These are phyloP conservation scores for Myxozyma udenii DNA, from an alignment of 805 yeast species.

Conservation along the genomic window DNA sequence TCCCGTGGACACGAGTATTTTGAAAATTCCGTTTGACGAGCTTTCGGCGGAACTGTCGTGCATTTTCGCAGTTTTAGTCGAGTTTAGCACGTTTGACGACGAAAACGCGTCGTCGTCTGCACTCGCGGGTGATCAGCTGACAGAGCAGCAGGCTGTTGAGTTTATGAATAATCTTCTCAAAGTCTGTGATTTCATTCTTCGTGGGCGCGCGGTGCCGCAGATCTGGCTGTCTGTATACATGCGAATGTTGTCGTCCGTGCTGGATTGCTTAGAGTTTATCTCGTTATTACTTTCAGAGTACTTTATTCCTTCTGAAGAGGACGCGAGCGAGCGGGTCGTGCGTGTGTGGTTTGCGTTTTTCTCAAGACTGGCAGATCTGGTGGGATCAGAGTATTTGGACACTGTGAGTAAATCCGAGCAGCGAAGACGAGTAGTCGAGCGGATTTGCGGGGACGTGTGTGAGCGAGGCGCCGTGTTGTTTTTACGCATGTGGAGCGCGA, in stretches of 20 bases:
- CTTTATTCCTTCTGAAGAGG: constrained; percentile 13
- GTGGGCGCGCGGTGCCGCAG: constrained; percentile 39
- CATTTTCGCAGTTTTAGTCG: constrained; percentile 42
- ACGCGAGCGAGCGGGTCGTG: not conserved
- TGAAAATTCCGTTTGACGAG: constrained; percentile 68
- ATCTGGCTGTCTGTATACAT: constrained; percentile 66
- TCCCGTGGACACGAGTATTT: constrained; percentile 71
- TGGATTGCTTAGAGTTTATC: constrained; percentile 35
- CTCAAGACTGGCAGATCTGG: constrained; percentile 48
- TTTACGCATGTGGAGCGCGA: constrained; percentile 65
- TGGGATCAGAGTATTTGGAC: constrained; percentile 65
- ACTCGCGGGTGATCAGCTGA: constrained; percentile 28
- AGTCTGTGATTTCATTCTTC: constrained; percentile 34
- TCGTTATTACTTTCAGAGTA: constrained; percentile 14
- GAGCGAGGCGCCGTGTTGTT: constrained; percentile 55
- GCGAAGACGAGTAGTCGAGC: constrained; percentile 66
- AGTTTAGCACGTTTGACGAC: constrained; percentile 30
- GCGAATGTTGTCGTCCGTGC: constrained; percentile 35
- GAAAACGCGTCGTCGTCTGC: constrained; percentile 8
- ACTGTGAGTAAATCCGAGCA: constrained; percentile 67
- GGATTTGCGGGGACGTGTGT: constrained; percentile 62
- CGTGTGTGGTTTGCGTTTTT: constrained; percentile 34
- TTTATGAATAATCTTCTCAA: constrained; percentile 33
- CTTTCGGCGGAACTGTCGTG: constrained; percentile 65
- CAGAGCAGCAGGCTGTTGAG: constrained; percentile 33